These are phyloP conservation scores for Lippia alba DNA, from an alignment of 305 asterid genomes.

Conservation along the genomic window DNA sequence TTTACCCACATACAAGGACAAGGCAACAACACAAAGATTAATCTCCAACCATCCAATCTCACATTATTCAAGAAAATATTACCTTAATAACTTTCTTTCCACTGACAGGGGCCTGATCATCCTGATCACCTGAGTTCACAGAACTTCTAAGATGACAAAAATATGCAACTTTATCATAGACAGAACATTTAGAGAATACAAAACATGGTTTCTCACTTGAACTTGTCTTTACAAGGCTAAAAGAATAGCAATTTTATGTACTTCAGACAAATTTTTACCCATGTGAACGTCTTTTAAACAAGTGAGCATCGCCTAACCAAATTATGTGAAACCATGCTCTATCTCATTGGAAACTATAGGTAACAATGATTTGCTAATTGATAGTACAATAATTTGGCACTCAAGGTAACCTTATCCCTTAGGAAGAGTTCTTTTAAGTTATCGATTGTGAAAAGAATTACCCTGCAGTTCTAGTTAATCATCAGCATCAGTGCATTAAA, in stretches of 20 bases:
- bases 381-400: not conserved
- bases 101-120: constrained; percentile 46
- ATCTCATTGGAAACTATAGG: constrained; percentile 2
- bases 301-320: constrained; percentile 14
- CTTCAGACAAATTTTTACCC: not conserved
- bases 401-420: constrained; percentile 5
- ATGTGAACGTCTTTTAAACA: constrained; percentile 16
- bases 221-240: constrained; percentile 11
- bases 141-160: constrained; percentile 39
- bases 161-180: constrained; percentile 22
- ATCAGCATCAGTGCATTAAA: constrained; percentile 20
- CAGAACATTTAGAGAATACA: constrained; percentile 7
- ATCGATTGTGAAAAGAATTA: not conserved
- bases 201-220: constrained; percentile 19
- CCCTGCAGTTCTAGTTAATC: not conserved
- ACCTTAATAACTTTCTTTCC: constrained; percentile 65
- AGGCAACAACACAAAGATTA: constrained; percentile 28
- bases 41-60: constrained; percentile 24
- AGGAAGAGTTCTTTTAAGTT: constrained; percentile 17
- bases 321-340: constrained; percentile 2
- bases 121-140: constrained; percentile 63
- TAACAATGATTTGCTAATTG: constrained; percentile 13
- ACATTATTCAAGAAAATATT: constrained; percentile 29
- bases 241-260: constrained; percentile 17
- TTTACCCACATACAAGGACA: constrained; percentile 11